Conservation (phyloP, 345 rosid species). For the Corymbia maculata region DNA sequence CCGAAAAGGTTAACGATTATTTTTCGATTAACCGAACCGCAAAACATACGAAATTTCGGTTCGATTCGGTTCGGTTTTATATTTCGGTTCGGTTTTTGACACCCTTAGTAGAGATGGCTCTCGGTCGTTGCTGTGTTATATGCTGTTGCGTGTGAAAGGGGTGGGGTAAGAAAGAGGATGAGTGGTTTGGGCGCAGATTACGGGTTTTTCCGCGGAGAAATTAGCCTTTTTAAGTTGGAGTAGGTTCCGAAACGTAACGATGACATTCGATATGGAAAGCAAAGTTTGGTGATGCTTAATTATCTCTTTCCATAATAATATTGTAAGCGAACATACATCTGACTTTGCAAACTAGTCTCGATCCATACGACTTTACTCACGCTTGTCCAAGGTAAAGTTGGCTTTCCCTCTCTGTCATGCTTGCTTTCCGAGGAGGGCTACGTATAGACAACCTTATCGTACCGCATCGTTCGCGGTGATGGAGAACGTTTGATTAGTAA, state of each 20-base stretch:
- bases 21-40: too few relatives aligned
- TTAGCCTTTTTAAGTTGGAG: not conserved
- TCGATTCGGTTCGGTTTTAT: too few relatives aligned
- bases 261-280: not conserved
- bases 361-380: too few relatives aligned
- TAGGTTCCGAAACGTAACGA: not conserved
- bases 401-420: not conserved
- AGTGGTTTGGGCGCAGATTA: too few relatives aligned
- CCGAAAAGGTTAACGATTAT: too few relatives aligned
- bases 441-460: not conserved
- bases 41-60: too few relatives aligned
- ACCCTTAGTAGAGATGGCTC: too few relatives aligned
- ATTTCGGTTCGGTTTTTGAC: too few relatives aligned
- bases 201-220: not conserved
- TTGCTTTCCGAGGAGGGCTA: not conserved
- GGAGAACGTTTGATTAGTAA: not conserved
- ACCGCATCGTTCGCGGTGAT: not conserved
- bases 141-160: too few relatives aligned
- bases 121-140: too few relatives aligned
- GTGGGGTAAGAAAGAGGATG: too few relatives aligned
- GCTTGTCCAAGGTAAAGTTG: not conserved
- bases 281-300: not conserved
- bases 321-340: not conserved
- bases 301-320: not conserved
- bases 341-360: too few relatives aligned